These are phyloP conservation scores for Metschnikowia vanudenii DNA, from an alignment of 805 yeast species.

Conservation along the genomic window DNA sequence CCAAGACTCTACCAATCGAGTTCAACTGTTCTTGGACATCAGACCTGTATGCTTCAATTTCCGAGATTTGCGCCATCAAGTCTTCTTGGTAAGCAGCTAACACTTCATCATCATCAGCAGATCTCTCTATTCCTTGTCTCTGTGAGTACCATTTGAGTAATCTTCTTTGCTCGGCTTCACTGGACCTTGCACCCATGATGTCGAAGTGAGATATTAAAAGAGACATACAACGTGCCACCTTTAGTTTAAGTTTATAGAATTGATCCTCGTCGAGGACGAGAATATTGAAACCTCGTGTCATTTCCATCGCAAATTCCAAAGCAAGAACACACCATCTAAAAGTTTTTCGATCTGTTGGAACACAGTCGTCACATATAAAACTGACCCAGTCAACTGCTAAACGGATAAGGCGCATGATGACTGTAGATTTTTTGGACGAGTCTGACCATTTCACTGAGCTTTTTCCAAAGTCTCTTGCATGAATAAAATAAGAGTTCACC, in stretches of 20 bases:
- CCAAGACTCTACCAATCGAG: slow-evolving; percentile 83
- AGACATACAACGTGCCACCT: slow-evolving; percentile 94
- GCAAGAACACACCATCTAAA: slow-evolving; percentile 97
- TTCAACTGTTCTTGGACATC: slow-evolving; percentile 41
- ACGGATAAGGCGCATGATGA: slow-evolving; percentile 69
- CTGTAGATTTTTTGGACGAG: slow-evolving; percentile 59
- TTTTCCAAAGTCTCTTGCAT: slow-evolving; percentile 78
- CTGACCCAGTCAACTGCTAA: slow-evolving; percentile 88
- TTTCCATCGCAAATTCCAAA: slow-evolving; percentile 91
- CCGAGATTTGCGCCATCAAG: slow-evolving; percentile 61
- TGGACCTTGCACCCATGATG: slow-evolving; percentile 95
- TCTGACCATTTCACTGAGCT: slow-evolving; percentile 66
- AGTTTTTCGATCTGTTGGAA: slow-evolving; percentile 85
- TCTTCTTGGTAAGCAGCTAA: slow-evolving; percentile 58
- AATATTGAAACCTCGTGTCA: slow-evolving; percentile 88
- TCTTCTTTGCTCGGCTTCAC: slow-evolving; percentile 58
- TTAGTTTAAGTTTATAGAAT: slow-evolving; percentile 66
- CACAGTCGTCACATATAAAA: slow-evolving; percentile 91
- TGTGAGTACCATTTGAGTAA: slow-evolving; percentile 52
- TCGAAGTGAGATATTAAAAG: slow-evolving; percentile 92
- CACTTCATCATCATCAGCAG: slow-evolving; percentile 40
- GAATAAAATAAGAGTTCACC: slow-evolving; percentile 69
- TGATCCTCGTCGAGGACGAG: slow-evolving; percentile 75
- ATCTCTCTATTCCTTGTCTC: slow-evolving; percentile 51
- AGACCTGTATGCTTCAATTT: slow-evolving; percentile 58